Base-by-base conservation (phyloP, 805 yeast genomes). In the Yarrowia sp. region DNA sequence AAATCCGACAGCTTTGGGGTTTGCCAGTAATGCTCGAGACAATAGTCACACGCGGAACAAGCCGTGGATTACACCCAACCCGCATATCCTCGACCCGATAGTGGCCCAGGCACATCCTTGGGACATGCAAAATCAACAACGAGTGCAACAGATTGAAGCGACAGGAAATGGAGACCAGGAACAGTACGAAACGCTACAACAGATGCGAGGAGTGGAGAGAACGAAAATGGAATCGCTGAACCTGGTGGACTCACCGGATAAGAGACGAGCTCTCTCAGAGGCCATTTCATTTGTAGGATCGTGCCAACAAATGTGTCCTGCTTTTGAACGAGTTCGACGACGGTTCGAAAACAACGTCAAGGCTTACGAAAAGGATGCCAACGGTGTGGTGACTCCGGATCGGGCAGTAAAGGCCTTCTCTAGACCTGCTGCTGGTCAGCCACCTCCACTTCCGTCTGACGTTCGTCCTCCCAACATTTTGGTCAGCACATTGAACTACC, bases 391-490 rank as follows among this genome's bases (percentile, higher is more conserved):
- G 6, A 81, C 90, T 0, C 74, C 83, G 30, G 71, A 71, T 0
- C 78, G 80, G 49, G 97, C 98, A 0, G 83, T 95, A 7, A 95
- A 95, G 75, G 96, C 97, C 1, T 95, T 95, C 73, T 89, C 96
- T 22, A 81, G 99, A 70, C 98, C 99, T 0, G 97, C 96, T 17
- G 98, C 98, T 0, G 99, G 98, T 7, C 97, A 95, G 70, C 96
- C 97, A 1, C 98, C 98, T 1, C 96, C 98, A 2, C 78, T 95
- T 66, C 99, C 99, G 0, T 91, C 98, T 0, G 99, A 95, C 74
- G 99, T 95, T 3, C 81, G 99, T 67, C 97, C 99, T 1, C 99
- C 99, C 0, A 82, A 81, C 64, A 79, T 92, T 0, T 76, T 95
- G 44, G 81, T 81, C 12, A 71, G 79, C 36, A 87, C 98, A 0